phyloP scores from a whole-genome alignment of 345 rosid genomes.

The Geranium brycei region DNA sequence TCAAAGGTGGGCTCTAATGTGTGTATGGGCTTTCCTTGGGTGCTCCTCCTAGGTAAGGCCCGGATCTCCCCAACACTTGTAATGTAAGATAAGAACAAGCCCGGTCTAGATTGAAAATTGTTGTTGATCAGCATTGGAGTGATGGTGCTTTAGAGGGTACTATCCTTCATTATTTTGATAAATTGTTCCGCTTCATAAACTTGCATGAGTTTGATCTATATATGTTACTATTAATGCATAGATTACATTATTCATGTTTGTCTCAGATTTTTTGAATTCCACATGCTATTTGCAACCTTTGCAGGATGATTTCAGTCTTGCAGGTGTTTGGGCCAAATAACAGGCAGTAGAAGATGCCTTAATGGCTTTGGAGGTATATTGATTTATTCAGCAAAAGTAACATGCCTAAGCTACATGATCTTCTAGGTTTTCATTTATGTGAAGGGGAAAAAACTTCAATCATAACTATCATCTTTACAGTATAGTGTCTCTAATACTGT shows the following conservation, averaged over 20 bases:
- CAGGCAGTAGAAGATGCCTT: constrained; percentile 92
- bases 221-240: too few relatives aligned
- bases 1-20: too few relatives aligned
- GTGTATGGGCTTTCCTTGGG: too few relatives aligned
- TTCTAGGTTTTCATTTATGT: too few relatives aligned
- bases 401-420: background rate
- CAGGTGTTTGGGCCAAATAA: constrained; percentile 78
- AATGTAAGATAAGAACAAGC: constrained; percentile 68
- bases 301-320: constrained; percentile 86
- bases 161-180: constrained; percentile 3
- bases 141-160: constrained; percentile 86
- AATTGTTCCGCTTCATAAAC: background rate
- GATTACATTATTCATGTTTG: too few relatives aligned
- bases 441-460: too few relatives aligned
- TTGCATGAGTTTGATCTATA: too few relatives aligned
- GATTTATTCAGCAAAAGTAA: background rate
- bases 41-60: too few relatives aligned
- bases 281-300: background rate
- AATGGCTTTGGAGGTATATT: constrained; percentile 89
- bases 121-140: constrained; percentile 95
- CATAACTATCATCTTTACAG: too few relatives aligned
- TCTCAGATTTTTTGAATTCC: background rate
- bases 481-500: background rate
- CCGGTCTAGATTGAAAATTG: constrained; percentile 57
- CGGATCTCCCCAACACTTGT: too few relatives aligned